phyloP scores from a whole-genome alignment of 2,329 filamentous ascomycete species.

The Monilinia aucupariae region DNA sequence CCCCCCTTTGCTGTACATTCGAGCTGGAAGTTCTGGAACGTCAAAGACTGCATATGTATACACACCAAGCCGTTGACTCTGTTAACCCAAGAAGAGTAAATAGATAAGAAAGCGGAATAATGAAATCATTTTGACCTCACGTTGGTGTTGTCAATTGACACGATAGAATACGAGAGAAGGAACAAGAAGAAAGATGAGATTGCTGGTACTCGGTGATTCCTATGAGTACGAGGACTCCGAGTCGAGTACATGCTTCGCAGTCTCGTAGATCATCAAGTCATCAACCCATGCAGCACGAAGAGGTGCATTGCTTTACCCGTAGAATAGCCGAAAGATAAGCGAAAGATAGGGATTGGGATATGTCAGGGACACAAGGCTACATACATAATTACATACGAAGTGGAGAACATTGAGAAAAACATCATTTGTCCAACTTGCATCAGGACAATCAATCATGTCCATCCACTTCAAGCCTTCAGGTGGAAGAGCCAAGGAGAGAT shows the following conservation, averaged over 20 bases:
- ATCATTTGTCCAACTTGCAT: conserved; percentile 1
- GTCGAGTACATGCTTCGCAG: too few species aligned
- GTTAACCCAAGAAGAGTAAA: background rate
- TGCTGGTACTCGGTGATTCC: background rate
- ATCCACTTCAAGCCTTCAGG: background rate
- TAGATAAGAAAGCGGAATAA: background rate
- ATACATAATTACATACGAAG: too few species aligned
- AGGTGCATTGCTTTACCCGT: background rate
- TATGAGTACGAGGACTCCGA: too few species aligned
- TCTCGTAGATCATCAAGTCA: background rate
- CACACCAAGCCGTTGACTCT: conserved; percentile 1
- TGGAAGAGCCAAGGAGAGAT: background rate
- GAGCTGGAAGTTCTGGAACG: background rate
- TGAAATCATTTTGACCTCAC: background rate
- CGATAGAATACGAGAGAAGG: too few species aligned
- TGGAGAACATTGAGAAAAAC: background rate
- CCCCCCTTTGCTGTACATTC: background rate
- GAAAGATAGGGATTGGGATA: conserved; percentile 5
- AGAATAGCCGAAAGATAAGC: conserved; percentile 5
- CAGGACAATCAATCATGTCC: background rate
- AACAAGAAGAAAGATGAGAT: background rate
- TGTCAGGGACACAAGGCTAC: conserved; percentile 6
- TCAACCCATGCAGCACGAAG: background rate
- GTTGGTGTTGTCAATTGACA: background rate
- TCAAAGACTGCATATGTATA: background rate